Conservation (phyloP, 345 rosid species). For the Euphorbia pulcherrima region DNA sequence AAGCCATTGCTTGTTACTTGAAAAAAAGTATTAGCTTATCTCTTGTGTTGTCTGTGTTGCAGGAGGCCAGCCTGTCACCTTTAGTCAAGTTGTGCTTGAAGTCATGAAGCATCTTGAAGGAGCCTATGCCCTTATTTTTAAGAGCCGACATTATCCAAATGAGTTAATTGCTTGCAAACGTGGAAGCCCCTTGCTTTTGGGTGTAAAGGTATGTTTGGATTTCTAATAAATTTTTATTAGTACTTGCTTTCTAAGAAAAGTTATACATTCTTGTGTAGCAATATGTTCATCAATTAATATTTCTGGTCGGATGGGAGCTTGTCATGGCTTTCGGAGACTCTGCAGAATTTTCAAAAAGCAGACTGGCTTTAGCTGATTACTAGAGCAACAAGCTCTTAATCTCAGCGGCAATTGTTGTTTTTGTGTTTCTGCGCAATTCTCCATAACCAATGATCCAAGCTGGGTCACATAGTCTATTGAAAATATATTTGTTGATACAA, state of each 20-base stretch:
- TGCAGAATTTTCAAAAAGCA: neutral
- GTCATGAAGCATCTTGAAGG: slow-evolving; percentile 97
- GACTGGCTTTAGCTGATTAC: neutral
- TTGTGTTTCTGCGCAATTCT: neutral
- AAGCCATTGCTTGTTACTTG: too few relatives aligned
- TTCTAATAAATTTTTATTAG: neutral
- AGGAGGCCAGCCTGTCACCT: slow-evolving; percentile 67
- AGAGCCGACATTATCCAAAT: slow-evolving; percentile 86
- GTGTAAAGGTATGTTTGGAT: slow-evolving; percentile 74
- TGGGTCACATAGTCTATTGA: neutral
- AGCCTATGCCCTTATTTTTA: slow-evolving; percentile 95
- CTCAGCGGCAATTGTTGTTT: neutral
- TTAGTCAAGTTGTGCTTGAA: slow-evolving; percentile 90
- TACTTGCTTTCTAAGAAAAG: neutral
- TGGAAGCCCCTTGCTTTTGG: slow-evolving; percentile 90
- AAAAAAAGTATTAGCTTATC: neutral
- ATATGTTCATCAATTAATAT: neutral
- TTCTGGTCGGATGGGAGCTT: neutral
- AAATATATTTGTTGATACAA: neutral
- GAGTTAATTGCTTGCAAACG: slow-evolving; percentile 95
- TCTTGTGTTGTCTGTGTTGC: slow-evolving; percentile 23
- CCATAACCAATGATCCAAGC: neutral
- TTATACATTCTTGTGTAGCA: neutral
- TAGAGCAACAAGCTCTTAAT: neutral
- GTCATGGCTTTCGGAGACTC: neutral